phyloP scores from a whole-genome alignment of 768 basidiomycete genomes.

The Cyclocybe cylindracea region DNA sequence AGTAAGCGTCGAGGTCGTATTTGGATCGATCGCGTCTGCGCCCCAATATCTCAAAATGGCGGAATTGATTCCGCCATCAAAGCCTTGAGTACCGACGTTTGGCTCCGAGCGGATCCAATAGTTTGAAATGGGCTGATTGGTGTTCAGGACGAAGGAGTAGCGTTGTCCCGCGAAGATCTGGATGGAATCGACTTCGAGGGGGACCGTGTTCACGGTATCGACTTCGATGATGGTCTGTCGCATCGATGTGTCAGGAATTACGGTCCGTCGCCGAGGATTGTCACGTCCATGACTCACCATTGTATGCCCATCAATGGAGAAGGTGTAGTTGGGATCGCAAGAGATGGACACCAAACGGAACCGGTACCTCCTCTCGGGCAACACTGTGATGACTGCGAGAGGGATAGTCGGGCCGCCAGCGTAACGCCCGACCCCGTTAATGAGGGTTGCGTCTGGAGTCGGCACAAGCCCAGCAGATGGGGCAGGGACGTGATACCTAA shows the following conservation, averaged over 20 bases:
- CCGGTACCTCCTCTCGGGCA: slow-evolving; percentile 39
- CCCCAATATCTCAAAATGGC: slow-evolving; percentile 53
- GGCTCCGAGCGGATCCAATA: slow-evolving; percentile 51
- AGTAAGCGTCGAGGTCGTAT: slow-evolving; percentile 22
- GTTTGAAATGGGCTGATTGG: slow-evolving; percentile 47
- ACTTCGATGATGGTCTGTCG: slow-evolving; percentile 50
- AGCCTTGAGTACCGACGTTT: slow-evolving; percentile 17
- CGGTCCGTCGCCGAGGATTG: background rate
- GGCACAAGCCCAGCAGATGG: slow-evolving; percentile 26
- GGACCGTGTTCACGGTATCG: slow-evolving; percentile 43
- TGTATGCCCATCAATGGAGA: slow-evolving; percentile 46
- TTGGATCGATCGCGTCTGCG: slow-evolving; percentile 47
- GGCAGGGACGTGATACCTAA: slow-evolving; percentile 31
- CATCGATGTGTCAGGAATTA: too few relatives aligned
- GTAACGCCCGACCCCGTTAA: slow-evolving; percentile 52
- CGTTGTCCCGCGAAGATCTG: slow-evolving; percentile 40
- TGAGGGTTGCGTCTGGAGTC: slow-evolving; percentile 35
- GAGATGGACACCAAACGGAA: slow-evolving; percentile 50
- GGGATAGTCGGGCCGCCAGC: slow-evolving; percentile 30
- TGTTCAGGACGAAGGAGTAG: slow-evolving; percentile 38
- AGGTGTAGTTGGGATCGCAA: slow-evolving; percentile 45
- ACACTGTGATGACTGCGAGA: slow-evolving; percentile 41
- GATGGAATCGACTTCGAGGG: slow-evolving; percentile 43
- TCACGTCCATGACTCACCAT: slow-evolving; percentile 24
- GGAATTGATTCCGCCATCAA: slow-evolving; percentile 34